A percentile compares a stretch with the other conserved stretches of the same genome.
Conservation (phyloP, 2,329 filamentous ascomycete species). For the Graphiopsis chlorocephala region DNA sequence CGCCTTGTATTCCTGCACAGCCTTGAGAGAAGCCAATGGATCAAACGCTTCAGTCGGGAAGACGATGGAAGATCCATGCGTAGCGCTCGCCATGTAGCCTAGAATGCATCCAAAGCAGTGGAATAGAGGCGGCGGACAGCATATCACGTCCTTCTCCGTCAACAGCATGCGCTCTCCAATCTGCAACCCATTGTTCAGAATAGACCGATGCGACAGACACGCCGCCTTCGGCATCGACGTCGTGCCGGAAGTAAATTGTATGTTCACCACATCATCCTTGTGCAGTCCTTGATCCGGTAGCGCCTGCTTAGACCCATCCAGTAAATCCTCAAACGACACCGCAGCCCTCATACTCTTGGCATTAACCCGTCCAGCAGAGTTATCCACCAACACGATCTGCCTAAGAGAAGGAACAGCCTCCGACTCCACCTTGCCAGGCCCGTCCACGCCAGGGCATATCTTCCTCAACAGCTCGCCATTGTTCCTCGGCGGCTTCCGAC, state of each 20-base stretch:
- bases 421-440: conserved; percentile 46
- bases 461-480: conserved; percentile 58
- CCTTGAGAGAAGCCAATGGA: conserved; percentile 65
- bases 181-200: conserved; percentile 86
- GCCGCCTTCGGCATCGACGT: conserved; percentile 85
- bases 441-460: conserved; percentile 26
- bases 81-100: conserved; percentile 94
- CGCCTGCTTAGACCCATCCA: conserved; percentile 37
- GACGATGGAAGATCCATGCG: conserved; percentile 75
- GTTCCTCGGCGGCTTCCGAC: conserved; percentile 60
- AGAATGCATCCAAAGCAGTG: conserved; percentile 86
- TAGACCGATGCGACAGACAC: conserved; percentile 78
- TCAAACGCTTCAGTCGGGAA: conserved; percentile 88
- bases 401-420: conserved; percentile 65
- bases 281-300: conserved; percentile 51
- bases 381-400: conserved; percentile 75
- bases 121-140: conserved; percentile 59
- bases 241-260: conserved; percentile 96
- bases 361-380: conserved; percentile 59
- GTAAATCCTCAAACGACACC: conserved; percentile 45
- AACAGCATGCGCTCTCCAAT: conserved; percentile 86
- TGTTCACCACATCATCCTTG: conserved; percentile 77
- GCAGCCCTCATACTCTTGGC: conserved; percentile 41
- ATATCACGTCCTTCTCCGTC: conserved; percentile 65
- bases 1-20: conserved; percentile 61